Conservation (phyloP, 345 rosid genomes). For the Citrus maxima region DNA sequence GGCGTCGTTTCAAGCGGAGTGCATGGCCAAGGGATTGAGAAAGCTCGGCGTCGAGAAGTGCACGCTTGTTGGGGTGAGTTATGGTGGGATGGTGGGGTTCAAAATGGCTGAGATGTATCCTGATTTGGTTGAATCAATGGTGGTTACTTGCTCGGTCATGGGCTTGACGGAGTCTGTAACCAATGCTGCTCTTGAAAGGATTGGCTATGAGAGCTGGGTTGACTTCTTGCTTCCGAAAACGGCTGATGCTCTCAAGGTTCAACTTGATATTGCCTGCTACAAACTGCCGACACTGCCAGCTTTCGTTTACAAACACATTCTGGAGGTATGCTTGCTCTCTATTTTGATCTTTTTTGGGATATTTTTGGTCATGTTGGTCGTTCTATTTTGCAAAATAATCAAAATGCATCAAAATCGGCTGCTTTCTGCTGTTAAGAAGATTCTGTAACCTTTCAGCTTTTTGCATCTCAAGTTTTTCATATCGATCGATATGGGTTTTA, state of each 20-base stretch:
- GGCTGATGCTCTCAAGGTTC: slow-evolving; percentile 7
- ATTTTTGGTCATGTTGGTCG: too few species aligned
- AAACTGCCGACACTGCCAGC: slow-evolving; percentile 20
- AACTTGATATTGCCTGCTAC: slow-evolving; percentile 10
- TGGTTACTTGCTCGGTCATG: slow-evolving; percentile 24
- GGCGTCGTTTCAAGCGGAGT: slow-evolving; percentile 42
- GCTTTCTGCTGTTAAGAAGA: too few species aligned
- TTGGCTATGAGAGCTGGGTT: slow-evolving; percentile 30
- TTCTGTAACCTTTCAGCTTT: too few species aligned
- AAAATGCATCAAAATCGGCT: too few species aligned
- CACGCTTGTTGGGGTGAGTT: slow-evolving; percentile 39
- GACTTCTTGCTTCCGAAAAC: slow-evolving; percentile 37
- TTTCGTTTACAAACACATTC: slow-evolving; percentile 18
- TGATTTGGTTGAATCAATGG: slow-evolving; percentile 40
- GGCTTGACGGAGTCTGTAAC: slow-evolving; percentile 36
- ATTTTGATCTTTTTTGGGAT: too few species aligned
- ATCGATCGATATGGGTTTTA: too few species aligned
- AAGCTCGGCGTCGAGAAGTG: slow-evolving; percentile 40
- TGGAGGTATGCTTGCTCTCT: slow-evolving; percentile 26
- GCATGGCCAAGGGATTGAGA: slow-evolving; percentile 31
- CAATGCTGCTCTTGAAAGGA: slow-evolving; percentile 1
- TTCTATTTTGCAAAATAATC: too few species aligned
- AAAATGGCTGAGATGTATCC: slow-evolving; percentile 40
- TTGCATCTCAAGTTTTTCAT: too few species aligned
- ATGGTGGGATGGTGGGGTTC: slow-evolving; percentile 46